Evolutionary conservation across 306 rosid genomes (phyloP), one percentile per base, ranked within the genome.

Genomic region (Acmispon strigosus): DNA sequence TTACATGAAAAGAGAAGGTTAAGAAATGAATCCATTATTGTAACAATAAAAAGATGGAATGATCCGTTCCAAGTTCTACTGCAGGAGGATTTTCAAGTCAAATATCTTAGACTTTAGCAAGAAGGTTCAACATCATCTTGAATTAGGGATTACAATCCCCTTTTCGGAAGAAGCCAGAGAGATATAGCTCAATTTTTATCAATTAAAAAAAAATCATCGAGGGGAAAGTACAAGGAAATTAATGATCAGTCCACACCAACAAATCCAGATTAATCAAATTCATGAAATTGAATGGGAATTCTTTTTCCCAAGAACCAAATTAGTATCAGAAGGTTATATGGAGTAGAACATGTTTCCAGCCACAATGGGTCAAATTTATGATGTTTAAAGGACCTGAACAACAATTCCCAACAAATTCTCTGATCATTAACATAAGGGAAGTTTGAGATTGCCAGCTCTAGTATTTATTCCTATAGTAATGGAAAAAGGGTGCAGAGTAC

Each of bases 1-100:
- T 39, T 19, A 45, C n/a, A 75, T 34, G 66, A 43, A 66, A 65
- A 44, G 58, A 60, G 54, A 67, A 76, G 52, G 24, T 24, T 56
- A 60, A 24, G 42, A 39, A 59, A 48, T 14, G 17, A n/a, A 34
- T 56, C 8, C 68, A 37, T 57, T 24, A 7, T 11, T 37, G 34
- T 2, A 57, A 14, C 69, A 43, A 58, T 8, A 10, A 36, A 57
- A 66, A 11, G 10, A 18, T 34, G 36, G 19, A 47, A 57, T 45
- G 42, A 19, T 50, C 44, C 17, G 41, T 32, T 75, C 50, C 59
- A 55, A 29, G 41, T 32, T 75, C 42, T 18, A 20, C 39, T 13
- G 66, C 39, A 42, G 49, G 43, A 42, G 49, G 43, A 55, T 8
- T 29, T 55, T 74, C 51, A 14, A 20, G 41, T 55, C 56, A 43